Percentiles rank a stretch among this genome's conserved stretches.
Evolutionary conservation across 2,329 filamentous ascomycete genomes (phyloP).

Genomic region (Aspergillus japonicus): DNA sequence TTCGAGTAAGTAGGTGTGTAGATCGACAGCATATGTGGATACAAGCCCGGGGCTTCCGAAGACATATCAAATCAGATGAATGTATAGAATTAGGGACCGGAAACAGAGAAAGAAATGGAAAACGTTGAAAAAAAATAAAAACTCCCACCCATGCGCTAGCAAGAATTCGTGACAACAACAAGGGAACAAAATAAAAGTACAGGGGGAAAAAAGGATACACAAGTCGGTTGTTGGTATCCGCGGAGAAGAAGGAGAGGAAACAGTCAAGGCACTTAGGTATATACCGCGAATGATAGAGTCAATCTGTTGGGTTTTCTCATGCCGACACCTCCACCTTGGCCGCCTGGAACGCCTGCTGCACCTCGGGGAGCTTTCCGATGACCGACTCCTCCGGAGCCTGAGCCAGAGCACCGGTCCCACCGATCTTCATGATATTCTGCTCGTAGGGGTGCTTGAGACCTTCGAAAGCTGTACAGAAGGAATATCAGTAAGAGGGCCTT

Average conservation of each 20-base stretch:
- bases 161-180: conserved; percentile 28
- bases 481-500: no score
- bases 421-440: conserved; percentile 76
- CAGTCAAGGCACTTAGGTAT: conserved; percentile 5
- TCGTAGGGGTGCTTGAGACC: conserved; percentile 89
- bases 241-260: conserved; percentile 7
- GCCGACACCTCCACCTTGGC: conserved; percentile 25
- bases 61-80: neutral
- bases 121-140: conserved; percentile 13
- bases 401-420: conserved; percentile 39
- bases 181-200: conserved; percentile 27
- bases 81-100: neutral
- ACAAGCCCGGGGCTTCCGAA: neutral
- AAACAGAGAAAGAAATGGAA: conserved; percentile 11
- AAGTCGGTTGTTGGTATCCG: conserved; percentile 14
- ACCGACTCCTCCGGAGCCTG: conserved; percentile 34
- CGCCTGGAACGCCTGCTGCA: conserved; percentile 38
- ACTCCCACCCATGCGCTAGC: conserved; percentile 45
- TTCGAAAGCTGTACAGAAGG: conserved; percentile 68
- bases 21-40: neutral
- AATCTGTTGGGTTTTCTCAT: conserved; percentile 11
- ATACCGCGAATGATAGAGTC: no score
- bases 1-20: neutral
- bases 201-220: conserved; percentile 10
- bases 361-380: conserved; percentile 35